Base-by-base conservation (phyloP, 2,329 filamentous ascomycete genomes). In the Sclerotinia glacialis region DNA sequence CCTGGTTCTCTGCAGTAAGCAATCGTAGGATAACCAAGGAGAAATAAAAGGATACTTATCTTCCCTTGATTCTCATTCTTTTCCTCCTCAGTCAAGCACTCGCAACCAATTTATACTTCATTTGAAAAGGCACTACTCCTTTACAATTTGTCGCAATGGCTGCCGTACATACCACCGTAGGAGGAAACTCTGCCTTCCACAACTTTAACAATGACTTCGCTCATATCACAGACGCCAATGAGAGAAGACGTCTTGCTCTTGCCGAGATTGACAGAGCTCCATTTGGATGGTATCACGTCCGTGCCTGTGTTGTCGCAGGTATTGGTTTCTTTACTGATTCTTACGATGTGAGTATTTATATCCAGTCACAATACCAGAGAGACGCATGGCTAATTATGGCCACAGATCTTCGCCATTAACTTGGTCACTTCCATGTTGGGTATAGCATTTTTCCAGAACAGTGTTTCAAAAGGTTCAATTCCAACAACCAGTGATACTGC, bases 291-390 rank as follows among this genome's bases (percentile, higher is more conserved):
- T 92, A 72, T 44, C 91, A 95, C 75, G 85, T 93, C 65, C 85
- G 91, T 49, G 89, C 90, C 67, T 84, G 90, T 60, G 79, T 90
- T 11, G 90, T 94, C 31, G 91, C 91, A 40, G 91, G 92, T 73
- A 89, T 94, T 69, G 92, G 91, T 72, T 95, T 96, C 85, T 95
- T 95, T 79, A 94, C 91, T 21, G 92, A 94, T 76, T 90, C 90
- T 49, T 94, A 93, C 78, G 88, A 90, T 75, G 91, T 93, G 80
- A 95, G 95, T 78, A 44, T 40, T 14, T 26, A 58, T 18, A 58
- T 18, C 21, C 34, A 7, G 18, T n/a, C 7, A 40, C 5, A 3
- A 34, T 34, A 11, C 7, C 76, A 83, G 83, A 56, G 77, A 78
- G 65, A 1, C 3, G 9, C n/a, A 59, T 31, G 3, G 75, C 49